Percentiles rank a stretch among this genome's conserved stretches.
Conservation (phyloP, 2,329 filamentous ascomycete genomes). For the Exophiala calicioides region DNA sequence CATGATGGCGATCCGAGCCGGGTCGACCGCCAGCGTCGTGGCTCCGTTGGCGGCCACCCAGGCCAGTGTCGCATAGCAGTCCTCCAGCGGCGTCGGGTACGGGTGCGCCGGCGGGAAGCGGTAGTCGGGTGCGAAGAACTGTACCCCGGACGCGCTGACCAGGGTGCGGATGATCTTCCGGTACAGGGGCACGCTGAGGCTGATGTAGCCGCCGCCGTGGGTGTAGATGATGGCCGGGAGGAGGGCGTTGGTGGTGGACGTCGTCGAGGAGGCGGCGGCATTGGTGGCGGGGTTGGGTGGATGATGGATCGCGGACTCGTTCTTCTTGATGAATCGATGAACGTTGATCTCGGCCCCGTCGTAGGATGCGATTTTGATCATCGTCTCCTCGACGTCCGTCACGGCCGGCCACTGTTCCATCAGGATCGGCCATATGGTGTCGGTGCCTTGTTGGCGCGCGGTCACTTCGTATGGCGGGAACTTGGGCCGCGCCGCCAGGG, state of each 20-base stretch:
- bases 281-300: too few species aligned
- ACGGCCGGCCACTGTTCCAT: constrained; percentile 8
- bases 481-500: background rate
- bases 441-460: constrained; percentile 1
- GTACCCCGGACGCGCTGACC: constrained; percentile 27
- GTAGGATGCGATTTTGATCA: constrained; percentile 3
- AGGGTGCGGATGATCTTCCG: constrained; percentile 15
- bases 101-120: constrained; percentile 32
- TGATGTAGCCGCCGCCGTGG: constrained; percentile 33
- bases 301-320: background rate
- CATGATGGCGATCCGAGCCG: constrained; percentile 41
- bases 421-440: constrained; percentile 7
- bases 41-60: constrained; percentile 42
- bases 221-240: constrained; percentile 29
- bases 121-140: constrained; percentile 34
- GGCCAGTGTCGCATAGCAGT: constrained; percentile 35
- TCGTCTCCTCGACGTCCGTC: constrained; percentile 9
- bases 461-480: background rate
- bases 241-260: background rate
- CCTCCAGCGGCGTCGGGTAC: constrained; percentile 31
- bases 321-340: constrained; percentile 10
- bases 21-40: constrained; percentile 43
- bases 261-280: too few species aligned
- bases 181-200: constrained; percentile 26
- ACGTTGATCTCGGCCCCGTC: constrained; percentile 13